These are phyloP conservation scores for Vaccinium myrtillus DNA, from an alignment of 148 eudicot genomes.

Conservation along the genomic window DNA sequence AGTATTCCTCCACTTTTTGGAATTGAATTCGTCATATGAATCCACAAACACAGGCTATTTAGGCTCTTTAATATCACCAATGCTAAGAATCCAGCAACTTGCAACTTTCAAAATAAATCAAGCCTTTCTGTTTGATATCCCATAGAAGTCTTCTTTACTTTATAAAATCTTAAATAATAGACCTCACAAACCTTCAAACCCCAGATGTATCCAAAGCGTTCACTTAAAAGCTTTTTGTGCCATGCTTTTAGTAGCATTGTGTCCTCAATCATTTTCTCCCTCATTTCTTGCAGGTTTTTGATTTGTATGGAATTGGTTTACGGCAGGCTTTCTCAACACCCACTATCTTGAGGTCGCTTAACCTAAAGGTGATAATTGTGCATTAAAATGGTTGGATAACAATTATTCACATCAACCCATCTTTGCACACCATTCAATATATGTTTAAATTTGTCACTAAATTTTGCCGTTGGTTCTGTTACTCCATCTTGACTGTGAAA, in stretches of 20 bases:
- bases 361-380: conserved; percentile 58
- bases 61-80: background rate
- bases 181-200: background rate
- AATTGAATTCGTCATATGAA: too few species aligned
- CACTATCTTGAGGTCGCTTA: conserved; percentile 52
- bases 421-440: background rate
- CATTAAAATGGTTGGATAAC: background rate
- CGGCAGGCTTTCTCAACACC: conserved; percentile 64
- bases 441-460: background rate
- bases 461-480: background rate
- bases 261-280: background rate
- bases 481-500: background rate
- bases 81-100: background rate
- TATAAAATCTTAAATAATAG: background rate
- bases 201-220: background rate
- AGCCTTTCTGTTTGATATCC: background rate
- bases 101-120: background rate
- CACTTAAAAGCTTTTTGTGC: background rate
- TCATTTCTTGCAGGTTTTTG: conserved; percentile 14
- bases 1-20: background rate
- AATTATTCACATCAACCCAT: background rate
- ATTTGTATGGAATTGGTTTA: conserved; percentile 84
- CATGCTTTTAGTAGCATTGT: background rate
- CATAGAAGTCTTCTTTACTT: background rate
- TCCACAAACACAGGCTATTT: background rate